Evolutionary conservation across 2,329 filamentous ascomycete genomes (phyloP).

Genomic region (Cordyceps cateniannulata): DNA sequence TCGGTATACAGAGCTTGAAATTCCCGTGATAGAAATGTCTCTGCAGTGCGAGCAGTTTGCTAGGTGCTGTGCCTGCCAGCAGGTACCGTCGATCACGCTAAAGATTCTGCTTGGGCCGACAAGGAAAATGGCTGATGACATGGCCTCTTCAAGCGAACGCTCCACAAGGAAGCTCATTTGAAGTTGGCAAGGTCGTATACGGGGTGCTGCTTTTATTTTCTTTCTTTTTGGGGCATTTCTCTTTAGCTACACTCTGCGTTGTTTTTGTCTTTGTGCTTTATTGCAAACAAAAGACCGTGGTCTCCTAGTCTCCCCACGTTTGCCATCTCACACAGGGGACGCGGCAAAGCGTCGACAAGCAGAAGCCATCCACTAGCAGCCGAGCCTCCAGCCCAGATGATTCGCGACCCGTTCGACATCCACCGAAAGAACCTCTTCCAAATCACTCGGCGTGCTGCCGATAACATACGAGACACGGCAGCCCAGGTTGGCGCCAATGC

Average conservation of each 20-base stretch:
- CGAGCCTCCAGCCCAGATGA: conserved; percentile 25
- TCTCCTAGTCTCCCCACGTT: background rate
- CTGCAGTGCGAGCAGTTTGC: background rate
- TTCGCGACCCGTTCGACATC: conserved; percentile 40
- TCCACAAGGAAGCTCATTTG: conserved; percentile 5
- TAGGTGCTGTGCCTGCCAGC: background rate
- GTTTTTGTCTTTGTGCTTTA: background rate
- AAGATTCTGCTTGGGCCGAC: background rate
- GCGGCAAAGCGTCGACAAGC: background rate
- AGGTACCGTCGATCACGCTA: background rate
- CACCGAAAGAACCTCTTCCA: conserved; percentile 40
- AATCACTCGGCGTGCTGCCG: conserved; percentile 37
- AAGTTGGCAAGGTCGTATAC: background rate
- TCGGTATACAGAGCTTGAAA: background rate
- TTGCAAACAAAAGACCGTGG: background rate
- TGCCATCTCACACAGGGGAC: conserved; percentile 1
- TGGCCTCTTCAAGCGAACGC: conserved; percentile 9
- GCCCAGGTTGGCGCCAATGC: conserved; percentile 43
- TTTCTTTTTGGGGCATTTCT: background rate
- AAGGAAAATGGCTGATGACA: conserved; percentile 9
- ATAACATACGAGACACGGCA: conserved; percentile 40
- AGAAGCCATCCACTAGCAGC: conserved; percentile 4
- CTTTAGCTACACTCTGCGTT: background rate
- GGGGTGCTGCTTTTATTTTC: background rate
- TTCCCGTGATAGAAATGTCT: background rate